phyloP scores from a whole-genome alignment of 768 basidiomycete species.

The Dacryopinax primogenitus region DNA sequence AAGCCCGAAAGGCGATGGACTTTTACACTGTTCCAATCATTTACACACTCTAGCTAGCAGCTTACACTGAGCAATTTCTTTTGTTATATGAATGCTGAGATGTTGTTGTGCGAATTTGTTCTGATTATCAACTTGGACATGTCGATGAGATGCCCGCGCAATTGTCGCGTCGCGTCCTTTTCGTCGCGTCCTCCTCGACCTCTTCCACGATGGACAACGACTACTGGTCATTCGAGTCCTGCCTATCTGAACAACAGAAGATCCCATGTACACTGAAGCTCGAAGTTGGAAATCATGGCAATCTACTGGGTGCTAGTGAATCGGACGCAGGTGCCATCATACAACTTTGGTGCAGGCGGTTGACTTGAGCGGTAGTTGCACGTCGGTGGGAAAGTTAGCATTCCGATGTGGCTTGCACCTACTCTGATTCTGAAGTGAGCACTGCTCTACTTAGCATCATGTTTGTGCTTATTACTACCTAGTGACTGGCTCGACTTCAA shows the following conservation, averaged over 20 bases:
- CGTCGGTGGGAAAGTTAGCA: slow-evolving; percentile 56
- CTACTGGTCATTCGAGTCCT: slow-evolving; percentile 70
- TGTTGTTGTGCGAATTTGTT: no score
- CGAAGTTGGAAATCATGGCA: slow-evolving; percentile 73
- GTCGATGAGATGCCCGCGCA: not conserved
- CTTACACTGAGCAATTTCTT: no score
- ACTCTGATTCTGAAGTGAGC: slow-evolving; percentile 67
- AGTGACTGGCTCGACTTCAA: slow-evolving; percentile 85
- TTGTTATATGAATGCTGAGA: no score
- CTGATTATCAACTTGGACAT: no score
- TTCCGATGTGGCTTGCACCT: slow-evolving; percentile 87
- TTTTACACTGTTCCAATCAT: not conserved
- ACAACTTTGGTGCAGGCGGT: not conserved
- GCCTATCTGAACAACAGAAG: slow-evolving; percentile 42
- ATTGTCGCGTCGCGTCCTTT: not conserved
- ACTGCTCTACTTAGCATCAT: not conserved
- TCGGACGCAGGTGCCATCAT: slow-evolving; percentile 47
- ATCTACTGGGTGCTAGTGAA: slow-evolving; percentile 75
- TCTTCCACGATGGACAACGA: slow-evolving; percentile 62
- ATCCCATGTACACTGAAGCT: slow-evolving; percentile 86
- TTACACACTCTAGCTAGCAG: not conserved
- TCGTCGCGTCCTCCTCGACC: not conserved
- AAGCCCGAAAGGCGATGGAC: no score
- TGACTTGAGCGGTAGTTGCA: slow-evolving; percentile 45
- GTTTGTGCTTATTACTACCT: slow-evolving; percentile 1